Base-by-base conservation (phyloP, 176 grass and related monocot genomes). In the Coix lacrymajobi region DNA sequence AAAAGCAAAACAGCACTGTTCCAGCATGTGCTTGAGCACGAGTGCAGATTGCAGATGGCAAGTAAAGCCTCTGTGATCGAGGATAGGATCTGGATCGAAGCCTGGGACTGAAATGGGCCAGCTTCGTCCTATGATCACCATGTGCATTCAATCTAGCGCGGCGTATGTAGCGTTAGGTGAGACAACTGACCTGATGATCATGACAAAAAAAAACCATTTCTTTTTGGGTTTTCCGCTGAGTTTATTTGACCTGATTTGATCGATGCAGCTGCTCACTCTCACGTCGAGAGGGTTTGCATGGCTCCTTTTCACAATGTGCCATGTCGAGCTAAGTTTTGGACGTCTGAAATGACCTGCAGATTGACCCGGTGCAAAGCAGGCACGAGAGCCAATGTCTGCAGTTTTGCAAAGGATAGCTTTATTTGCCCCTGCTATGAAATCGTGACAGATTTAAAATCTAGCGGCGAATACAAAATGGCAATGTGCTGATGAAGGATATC, bases 161-260 rank as follows among this genome's bases (percentile, higher is more conserved):
- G 33, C 62, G 66, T n/a, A n/a, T n/a, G n/a, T 63, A 17, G 41
- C 54, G 71, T 89, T 89, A 81, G 81, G 78, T 85, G 87, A 36
- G 66, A 82, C 52, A 72, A 44, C 26, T 81, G 72, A 82, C 83
- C 65, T 72, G 78, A 85, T 89, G 78, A 85, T 89, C 51, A 81
- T 64, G 82, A 77, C 71, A 69, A 78, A 2, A 80, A 12, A 25
- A 24, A 60, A 52, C 31, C 12, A 39, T 54, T 71, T 71, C 12
- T 20, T 45, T 61, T 62, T 63, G 28, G 4, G 44, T 5, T 72
- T n/a, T 24, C 63, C 15, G 28, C 39, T 66, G 32, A 56, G 8
- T 46, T 73, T 74, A 34, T 37, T 73, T 67, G n/a, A 40, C n/a
- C 44, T 83, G 67, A 79, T 88, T 73, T 45, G 75, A 73, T 73